Percentiles rank a stretch among this genome's conserved stretches.
phyloP scores from a whole-genome alignment of 257 asterid species.

The Ilex asprella region DNA sequence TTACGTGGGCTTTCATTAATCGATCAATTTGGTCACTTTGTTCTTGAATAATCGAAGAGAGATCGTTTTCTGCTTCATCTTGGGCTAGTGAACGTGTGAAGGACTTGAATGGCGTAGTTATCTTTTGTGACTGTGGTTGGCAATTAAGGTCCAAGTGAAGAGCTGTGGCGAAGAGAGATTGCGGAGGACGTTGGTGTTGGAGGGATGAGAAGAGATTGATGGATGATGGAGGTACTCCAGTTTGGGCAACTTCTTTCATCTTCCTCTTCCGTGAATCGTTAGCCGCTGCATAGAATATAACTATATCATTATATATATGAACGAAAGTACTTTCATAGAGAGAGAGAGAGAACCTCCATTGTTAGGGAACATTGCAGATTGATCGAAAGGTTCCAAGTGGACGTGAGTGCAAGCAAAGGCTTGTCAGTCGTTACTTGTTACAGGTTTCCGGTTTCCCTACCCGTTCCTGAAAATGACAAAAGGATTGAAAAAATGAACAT shows the following conservation, averaged over 20 bases:
- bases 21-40: conserved; percentile 15
- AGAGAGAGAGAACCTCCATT: conserved; percentile 8
- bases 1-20: conserved; percentile 22
- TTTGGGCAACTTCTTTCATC: conserved; percentile 21
- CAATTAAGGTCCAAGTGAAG: conserved; percentile 3
- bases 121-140: background rate
- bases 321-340: too few relatives aligned
- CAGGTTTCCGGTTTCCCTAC: conserved; percentile 1
- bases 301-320: too few relatives aligned
- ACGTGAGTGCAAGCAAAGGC: background rate
- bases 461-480: background rate
- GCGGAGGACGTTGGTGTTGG: background rate
- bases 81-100: conserved; percentile 20
- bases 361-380: conserved; percentile 14
- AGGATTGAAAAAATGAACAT: too few relatives aligned
- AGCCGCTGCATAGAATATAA: conserved; percentile 6
- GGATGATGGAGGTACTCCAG: background rate
- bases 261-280: conserved; percentile 27
- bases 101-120: conserved; percentile 8
- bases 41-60: background rate
- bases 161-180: background rate
- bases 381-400: background rate
- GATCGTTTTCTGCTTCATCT: background rate
- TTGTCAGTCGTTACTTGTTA: background rate
- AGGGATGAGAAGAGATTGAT: background rate